A percentile compares a stretch with the other conserved stretches of the same genome.
These are phyloP conservation scores for Camellia sinensis DNA, from an alignment of 148 eudicot genomes.

Conservation along the genomic window DNA sequence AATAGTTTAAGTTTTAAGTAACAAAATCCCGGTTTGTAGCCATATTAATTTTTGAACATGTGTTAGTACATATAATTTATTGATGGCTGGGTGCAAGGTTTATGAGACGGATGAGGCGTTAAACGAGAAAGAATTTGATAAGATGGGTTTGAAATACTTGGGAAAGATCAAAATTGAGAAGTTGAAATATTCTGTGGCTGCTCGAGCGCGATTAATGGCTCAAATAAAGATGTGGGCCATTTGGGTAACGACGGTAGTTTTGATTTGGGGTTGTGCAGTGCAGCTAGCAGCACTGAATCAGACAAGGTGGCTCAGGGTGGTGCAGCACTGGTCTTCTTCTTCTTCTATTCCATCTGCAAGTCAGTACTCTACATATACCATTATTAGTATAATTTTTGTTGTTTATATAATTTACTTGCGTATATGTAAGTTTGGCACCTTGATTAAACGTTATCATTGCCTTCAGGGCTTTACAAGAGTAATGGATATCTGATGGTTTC, in stretches of 20 bases:
- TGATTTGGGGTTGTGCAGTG: slow-evolving; percentile 35
- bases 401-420: too few relatives aligned
- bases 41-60: too few relatives aligned
- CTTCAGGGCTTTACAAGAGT: not conserved
- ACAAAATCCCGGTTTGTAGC: too few relatives aligned
- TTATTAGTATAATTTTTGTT: not conserved
- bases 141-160: too few relatives aligned
- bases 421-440: too few relatives aligned
- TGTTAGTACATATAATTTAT: not conserved
- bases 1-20: too few relatives aligned
- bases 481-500: too few relatives aligned
- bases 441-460: not conserved
- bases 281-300: slow-evolving; percentile 29
- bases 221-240: slow-evolving; percentile 30
- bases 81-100: not conserved
- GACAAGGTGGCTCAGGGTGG: slow-evolving; percentile 22
- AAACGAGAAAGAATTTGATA: not conserved
- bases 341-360: slow-evolving; percentile 21
- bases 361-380: slow-evolving; percentile 20
- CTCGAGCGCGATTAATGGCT: slow-evolving; percentile 20
- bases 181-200: slow-evolving; percentile 9
- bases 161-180: too few relatives aligned
- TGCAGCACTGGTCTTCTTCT: slow-evolving; percentile 16
- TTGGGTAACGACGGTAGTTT: slow-evolving; percentile 25
- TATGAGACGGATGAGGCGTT: not conserved